Evolutionary conservation across 177 flowering plant species (phyloP).

Genomic region (Vitis hybrid): DNA sequence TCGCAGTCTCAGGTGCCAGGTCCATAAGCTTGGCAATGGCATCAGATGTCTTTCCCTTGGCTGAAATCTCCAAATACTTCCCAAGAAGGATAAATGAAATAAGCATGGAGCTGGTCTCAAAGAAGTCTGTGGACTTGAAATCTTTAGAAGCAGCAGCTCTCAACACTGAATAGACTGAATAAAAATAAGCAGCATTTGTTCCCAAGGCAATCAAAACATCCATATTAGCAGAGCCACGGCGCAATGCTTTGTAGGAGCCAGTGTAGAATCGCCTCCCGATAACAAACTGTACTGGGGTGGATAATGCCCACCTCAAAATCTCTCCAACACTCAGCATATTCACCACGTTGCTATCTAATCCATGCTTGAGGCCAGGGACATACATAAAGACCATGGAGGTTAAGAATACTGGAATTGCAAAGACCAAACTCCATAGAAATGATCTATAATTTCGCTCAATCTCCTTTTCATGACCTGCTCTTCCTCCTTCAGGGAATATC

Average conservation of each 20-base stretch:
- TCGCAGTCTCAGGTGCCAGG: constrained; percentile 78
- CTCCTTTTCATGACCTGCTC: constrained; percentile 37
- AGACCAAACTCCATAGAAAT: constrained; percentile 78
- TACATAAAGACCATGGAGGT: constrained; percentile 83
- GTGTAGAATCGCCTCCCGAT: constrained; percentile 76
- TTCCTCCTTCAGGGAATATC: constrained; percentile 50
- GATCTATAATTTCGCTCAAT: constrained; percentile 48
- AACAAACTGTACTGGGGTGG: constrained; percentile 88
- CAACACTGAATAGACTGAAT: constrained; percentile 71
- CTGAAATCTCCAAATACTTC: constrained; percentile 81
- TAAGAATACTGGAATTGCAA: constrained; percentile 74
- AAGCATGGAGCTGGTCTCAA: constrained; percentile 94
- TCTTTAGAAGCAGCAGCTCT: constrained; percentile 56
- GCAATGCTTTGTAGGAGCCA: constrained; percentile 74
- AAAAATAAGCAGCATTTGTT: constrained; percentile 89
- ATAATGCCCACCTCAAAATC: constrained; percentile 66
- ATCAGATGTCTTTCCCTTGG: constrained; percentile 89
- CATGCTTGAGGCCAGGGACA: constrained; percentile 53
- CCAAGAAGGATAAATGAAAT: constrained; percentile 86
- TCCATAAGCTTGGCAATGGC: constrained; percentile 90
- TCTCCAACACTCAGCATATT: constrained; percentile 72
- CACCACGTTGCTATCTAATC: constrained; percentile 54
- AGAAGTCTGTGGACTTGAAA: constrained; percentile 69
- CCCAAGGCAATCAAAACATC: constrained; percentile 90
- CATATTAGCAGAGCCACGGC: constrained; percentile 84